phyloP scores from a whole-genome alignment of 441 rosid genomes.

The Raphanus hybrid region DNA sequence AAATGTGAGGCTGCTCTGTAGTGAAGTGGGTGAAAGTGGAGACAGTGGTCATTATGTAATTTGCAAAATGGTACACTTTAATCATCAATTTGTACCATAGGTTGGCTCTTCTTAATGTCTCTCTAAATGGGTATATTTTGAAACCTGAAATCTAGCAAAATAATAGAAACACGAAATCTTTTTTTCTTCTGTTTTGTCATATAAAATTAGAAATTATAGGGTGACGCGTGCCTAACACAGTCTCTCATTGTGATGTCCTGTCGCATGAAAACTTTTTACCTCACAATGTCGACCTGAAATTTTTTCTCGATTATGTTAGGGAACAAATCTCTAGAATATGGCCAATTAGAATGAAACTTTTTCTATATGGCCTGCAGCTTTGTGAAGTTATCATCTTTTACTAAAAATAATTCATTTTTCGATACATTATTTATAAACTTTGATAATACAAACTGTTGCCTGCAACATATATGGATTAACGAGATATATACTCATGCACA shows the following conservation, averaged over 20 bases:
- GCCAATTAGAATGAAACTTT: conserved; percentile 1
- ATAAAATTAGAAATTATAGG: conserved; percentile 28
- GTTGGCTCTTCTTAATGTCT: conserved; percentile 25
- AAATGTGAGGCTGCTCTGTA: conserved; percentile 14
- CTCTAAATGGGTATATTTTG: conserved; percentile 21
- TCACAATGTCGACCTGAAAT: conserved; percentile 11
- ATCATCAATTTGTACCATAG: conserved; percentile 32
- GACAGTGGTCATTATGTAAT: conserved; percentile 39
- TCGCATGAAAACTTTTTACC: conserved; percentile 17
- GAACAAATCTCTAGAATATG: conserved; percentile 18
- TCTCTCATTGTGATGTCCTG: conserved; percentile 35
- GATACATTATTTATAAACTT: background rate
- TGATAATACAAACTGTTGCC: background rate
- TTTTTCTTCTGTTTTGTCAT: background rate
- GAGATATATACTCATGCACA: conserved; percentile 10
- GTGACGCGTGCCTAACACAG: conserved; percentile 42
- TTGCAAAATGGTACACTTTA: conserved; percentile 37
- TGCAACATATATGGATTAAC: background rate
- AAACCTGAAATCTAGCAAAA: conserved; percentile 25
- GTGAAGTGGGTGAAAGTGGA: conserved; percentile 45
- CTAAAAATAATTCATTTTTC: background rate
- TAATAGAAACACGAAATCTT: conserved; percentile 15
- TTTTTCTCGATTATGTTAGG: conserved; percentile 1
- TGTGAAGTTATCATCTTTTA: conserved; percentile 1
- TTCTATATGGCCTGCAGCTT: background rate